A percentile compares a stretch with the other conserved stretches of the same genome.
Conservation (phyloP, 257 asterid species). For the Rehmannia glutinosa region DNA sequence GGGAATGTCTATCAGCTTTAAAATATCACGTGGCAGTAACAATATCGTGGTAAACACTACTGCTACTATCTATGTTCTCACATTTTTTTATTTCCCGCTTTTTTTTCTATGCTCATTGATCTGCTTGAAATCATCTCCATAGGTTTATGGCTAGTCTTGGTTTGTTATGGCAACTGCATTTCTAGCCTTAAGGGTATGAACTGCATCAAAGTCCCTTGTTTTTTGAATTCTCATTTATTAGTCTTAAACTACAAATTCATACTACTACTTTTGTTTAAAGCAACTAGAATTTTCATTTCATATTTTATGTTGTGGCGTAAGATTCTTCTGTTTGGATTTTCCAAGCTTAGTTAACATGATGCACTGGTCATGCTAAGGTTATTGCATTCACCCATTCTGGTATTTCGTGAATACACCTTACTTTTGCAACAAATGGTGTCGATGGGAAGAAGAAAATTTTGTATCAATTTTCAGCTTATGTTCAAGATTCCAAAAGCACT, state of each 20-base stretch:
- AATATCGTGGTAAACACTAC: slow-evolving; percentile 52
- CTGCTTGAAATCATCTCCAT: slow-evolving; percentile 16
- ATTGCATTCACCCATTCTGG: neutral
- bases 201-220: neutral
- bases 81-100: neutral
- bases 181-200: slow-evolving; percentile 74
- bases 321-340: no score
- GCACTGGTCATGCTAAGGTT: no score
- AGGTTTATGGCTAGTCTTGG: slow-evolving; percentile 99
- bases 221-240: neutral
- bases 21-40: slow-evolving; percentile 69
- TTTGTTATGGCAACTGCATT: slow-evolving; percentile 79
- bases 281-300: no score
- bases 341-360: no score
- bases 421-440: slow-evolving; percentile 70
- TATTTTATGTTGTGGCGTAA: no score
- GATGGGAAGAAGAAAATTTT: slow-evolving; percentile 88
- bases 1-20: slow-evolving; percentile 94
- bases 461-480: slow-evolving; percentile 98
- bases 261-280: neutral
- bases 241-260: no score
- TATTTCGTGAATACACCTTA: no score
- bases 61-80: neutral
- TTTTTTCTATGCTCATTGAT: slow-evolving; percentile 11
- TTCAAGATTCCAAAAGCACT: slow-evolving; percentile 93